These are phyloP conservation scores for Trametes punicea DNA, from an alignment of 768 basidiomycete genomes.

Conservation along the genomic window DNA sequence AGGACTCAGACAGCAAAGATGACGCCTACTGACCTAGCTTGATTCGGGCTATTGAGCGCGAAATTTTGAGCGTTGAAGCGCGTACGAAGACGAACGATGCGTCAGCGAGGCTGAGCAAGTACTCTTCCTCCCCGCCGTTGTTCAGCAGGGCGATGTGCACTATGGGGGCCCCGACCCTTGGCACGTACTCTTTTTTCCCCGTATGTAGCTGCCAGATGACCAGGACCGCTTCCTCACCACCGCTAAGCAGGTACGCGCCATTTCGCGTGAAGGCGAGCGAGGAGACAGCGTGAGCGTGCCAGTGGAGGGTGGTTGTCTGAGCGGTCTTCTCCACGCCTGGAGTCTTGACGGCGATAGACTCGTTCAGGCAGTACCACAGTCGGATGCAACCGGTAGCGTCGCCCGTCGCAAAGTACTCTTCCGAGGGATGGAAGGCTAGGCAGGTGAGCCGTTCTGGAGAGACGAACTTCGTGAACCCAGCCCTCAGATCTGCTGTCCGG, in stretches of 20 bases:
- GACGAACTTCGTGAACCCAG: slow-evolving; percentile 79
- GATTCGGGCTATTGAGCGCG: slow-evolving; percentile 69
- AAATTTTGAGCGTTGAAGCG: slow-evolving; percentile 67
- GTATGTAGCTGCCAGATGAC: slow-evolving; percentile 95
- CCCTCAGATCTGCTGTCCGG: slow-evolving; percentile 48
- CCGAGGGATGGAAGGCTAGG: slow-evolving; percentile 81
- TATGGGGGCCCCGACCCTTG: slow-evolving; percentile 87
- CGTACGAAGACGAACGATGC: slow-evolving; percentile 76
- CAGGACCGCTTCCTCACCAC: slow-evolving; percentile 94
- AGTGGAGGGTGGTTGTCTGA: slow-evolving; percentile 85
- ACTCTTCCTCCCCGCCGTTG: slow-evolving; percentile 72
- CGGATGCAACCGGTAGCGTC: slow-evolving; percentile 82
- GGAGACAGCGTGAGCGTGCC: slow-evolving; percentile 95
- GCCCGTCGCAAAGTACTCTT: slow-evolving; percentile 95
- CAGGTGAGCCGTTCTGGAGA: slow-evolving; percentile 80
- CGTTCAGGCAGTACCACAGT: slow-evolving; percentile 89
- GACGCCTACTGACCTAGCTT: slow-evolving; percentile 57
- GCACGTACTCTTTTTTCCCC: slow-evolving; percentile 87
- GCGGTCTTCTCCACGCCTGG: slow-evolving; percentile 73
- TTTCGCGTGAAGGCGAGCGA: slow-evolving; percentile 85
- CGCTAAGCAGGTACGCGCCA: slow-evolving; percentile 89
- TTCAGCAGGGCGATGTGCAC: slow-evolving; percentile 60
- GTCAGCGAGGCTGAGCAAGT: slow-evolving; percentile 79
- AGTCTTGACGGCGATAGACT: slow-evolving; percentile 44
- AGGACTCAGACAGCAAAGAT: not conserved